phyloP scores from a whole-genome alignment of 2,329 filamentous ascomycete species.

The Alternaria burnsii region DNA sequence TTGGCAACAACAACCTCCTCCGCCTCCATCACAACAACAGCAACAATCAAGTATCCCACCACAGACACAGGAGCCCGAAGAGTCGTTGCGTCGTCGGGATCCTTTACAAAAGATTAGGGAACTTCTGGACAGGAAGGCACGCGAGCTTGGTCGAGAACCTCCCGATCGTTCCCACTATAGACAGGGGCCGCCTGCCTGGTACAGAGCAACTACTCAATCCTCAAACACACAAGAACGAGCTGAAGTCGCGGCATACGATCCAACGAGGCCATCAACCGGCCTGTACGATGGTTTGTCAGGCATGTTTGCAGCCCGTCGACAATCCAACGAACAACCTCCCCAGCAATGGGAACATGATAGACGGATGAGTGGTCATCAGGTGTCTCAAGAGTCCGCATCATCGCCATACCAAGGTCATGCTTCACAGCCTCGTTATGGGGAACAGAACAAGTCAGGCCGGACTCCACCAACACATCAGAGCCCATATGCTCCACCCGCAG shows the following conservation, averaged over 20 bases:
- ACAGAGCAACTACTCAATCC: not conserved
- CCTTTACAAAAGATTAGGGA: conserved; percentile 39
- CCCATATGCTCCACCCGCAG: conserved; percentile 40
- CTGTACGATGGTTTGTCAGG: conserved; percentile 33
- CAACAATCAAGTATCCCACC: conserved; percentile 21
- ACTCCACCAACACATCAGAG: conserved; percentile 41
- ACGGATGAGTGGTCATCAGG: conserved; percentile 40
- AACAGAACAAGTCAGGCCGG: conserved; percentile 29
- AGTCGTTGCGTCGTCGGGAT: conserved; percentile 35
- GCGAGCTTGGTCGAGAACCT: conserved; percentile 29
- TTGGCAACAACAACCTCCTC: conserved; percentile 17
- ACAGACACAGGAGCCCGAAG: conserved; percentile 31
- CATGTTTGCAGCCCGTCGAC: conserved; percentile 33
- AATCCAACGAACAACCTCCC: conserved; percentile 35
- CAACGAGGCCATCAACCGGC: conserved; percentile 34
- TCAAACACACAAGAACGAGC: conserved; percentile 26
- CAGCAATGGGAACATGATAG: conserved; percentile 40
- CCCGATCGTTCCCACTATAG: conserved; percentile 28
- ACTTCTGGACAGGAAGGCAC: conserved; percentile 38
- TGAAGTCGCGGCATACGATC: conserved; percentile 34
- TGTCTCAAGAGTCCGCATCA: conserved; percentile 29
- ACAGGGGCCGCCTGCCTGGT: conserved; percentile 5
- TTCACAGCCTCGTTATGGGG: conserved; percentile 34
- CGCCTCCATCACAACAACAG: not conserved
- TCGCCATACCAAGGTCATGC: conserved; percentile 38